Base-by-base conservation (phyloP, 176 grass and related monocot genomes). In the Zizania latifolia region DNA sequence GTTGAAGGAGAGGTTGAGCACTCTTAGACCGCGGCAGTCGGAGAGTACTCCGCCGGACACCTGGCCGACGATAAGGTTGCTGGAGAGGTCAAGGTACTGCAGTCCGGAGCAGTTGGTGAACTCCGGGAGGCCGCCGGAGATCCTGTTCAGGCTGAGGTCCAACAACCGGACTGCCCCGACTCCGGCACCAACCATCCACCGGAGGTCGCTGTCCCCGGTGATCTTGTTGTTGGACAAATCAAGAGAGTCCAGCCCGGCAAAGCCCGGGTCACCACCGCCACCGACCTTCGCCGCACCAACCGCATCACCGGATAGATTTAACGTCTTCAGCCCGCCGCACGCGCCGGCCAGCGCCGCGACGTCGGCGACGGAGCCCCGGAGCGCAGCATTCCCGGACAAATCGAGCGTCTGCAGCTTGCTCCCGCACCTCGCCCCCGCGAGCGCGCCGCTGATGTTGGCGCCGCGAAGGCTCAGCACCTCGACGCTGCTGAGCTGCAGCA, bases 1-100 rank as follows among this genome's bases (percentile, higher is more conserved):
- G 86, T 99, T 99, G 76, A 66, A 55, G 19, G 91, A 98, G 79
- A 98, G 84, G 72, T 98, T 94, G 23, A 98, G 89, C 28, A 71
- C 41, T 23, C 19, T 68, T 2, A 98, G 78, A 1, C 27, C 68
- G 13, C 64, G 56, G 79, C 95, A 98, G 37, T 69, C 63, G 67
- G 87, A 84, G 57, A 98, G 68, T 45, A 55, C 32, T 6, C 84
- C 91, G 3, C 8, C 58, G 43, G 58, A 31, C 10, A 94, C 56
- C 59, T 74, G 78, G 22, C 91, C 91, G n/a, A 58, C 10, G 72
- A 98, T 58, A 62, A 70, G 28, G 82, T 92, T 94, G 23, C 84
- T 79, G 48, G 95, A 99, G 23, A 99, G 91, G 90, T 99, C 89
- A 35, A 99, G 84, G 76, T 92, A 62, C 72, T 88, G 79, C 7